These are phyloP conservation scores for Penicillium verrucosum DNA, from an alignment of 2,329 filamentous ascomycete species.

Conservation along the genomic window DNA sequence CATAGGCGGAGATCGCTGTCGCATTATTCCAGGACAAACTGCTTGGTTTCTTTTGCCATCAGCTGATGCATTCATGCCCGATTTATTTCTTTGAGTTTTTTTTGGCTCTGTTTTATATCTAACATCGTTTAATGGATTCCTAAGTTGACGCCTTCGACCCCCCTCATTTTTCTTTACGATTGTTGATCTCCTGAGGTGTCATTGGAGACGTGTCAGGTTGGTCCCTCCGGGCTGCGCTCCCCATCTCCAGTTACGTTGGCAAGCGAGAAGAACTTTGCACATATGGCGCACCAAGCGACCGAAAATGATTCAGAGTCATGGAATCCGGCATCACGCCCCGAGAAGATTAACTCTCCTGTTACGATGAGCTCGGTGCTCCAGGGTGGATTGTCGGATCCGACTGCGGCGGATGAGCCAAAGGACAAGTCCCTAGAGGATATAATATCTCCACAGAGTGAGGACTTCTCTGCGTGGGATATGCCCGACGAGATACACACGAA, in stretches of 20 bases:
- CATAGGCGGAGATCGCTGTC: conserved; percentile 4
- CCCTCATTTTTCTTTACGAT: conserved; percentile 12
- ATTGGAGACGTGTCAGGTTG: conserved; percentile 31
- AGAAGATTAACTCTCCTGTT: conserved; percentile 27
- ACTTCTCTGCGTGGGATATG: conserved; percentile 22
- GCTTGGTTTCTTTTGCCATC: conserved; percentile 3
- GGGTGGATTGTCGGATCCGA: conserved; percentile 12
- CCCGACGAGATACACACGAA: conserved; percentile 6
- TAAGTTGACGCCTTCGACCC: conserved; percentile 7
- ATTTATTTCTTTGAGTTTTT: conserved; percentile 11
- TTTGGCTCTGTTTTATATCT: background rate
- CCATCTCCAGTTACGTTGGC: conserved; percentile 8
- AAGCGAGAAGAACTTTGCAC: conserved; percentile 8
- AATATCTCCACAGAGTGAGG: conserved; percentile 16
- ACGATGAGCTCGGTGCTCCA: conserved; percentile 8
- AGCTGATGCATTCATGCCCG: conserved; percentile 8
- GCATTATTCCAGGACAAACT: conserved; percentile 2
- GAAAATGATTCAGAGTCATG: conserved; percentile 40
- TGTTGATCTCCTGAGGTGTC: conserved; percentile 24
- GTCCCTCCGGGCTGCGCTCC: conserved; percentile 12
- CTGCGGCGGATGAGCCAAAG: conserved; percentile 14
- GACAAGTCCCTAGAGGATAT: conserved; percentile 10
- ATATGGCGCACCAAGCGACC: conserved; percentile 24
- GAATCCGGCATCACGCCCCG: conserved; percentile 55
- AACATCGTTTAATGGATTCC: conserved; percentile 18